phyloP scores from a whole-genome alignment of 352 stramenopile genomes.

The Globisporangium nodosum region DNA sequence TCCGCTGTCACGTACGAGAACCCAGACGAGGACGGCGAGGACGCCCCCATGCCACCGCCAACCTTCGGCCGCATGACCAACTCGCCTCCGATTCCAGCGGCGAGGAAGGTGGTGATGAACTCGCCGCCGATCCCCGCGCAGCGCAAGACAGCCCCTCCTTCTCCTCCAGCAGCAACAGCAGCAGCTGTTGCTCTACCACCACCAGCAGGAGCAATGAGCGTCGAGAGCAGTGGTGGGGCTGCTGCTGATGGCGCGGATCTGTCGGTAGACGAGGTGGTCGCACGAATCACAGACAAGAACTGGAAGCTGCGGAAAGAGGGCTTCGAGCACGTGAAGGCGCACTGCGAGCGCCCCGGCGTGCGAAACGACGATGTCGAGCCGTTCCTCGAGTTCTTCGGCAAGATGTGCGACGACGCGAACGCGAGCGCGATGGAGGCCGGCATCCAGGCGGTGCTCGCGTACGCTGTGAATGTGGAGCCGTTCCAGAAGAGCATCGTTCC shows the following conservation, averaged over 20 bases:
- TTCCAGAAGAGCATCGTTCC: conserved; percentile 68
- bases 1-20: conserved; percentile 72
- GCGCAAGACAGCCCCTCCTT: conserved; percentile 6
- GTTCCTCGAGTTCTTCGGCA: conserved; percentile 56
- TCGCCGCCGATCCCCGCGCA: conserved; percentile 25
- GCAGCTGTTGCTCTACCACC: neutral
- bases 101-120: conserved; percentile 10
- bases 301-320: conserved; percentile 85
- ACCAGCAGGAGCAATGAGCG: conserved; percentile 1
- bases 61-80: conserved; percentile 25
- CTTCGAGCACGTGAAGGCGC: conserved; percentile 64
- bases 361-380: conserved; percentile 37
- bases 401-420: conserved; percentile 83
- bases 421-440: conserved; percentile 76
- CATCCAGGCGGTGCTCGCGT: conserved; percentile 67
- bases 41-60: conserved; percentile 17
- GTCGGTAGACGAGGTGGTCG: conserved; percentile 41
- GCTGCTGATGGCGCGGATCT: conserved; percentile 11
- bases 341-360: conserved; percentile 46
- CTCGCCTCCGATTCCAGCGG: conserved; percentile 27
- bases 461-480: conserved; percentile 52
- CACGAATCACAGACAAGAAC: conserved; percentile 74
- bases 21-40: conserved; percentile 15
- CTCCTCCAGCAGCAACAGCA: neutral
- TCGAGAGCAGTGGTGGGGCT: neutral